These are phyloP conservation scores for Avena sativa DNA, from an alignment of 176 grass and related monocot species.

Conservation along the genomic window DNA sequence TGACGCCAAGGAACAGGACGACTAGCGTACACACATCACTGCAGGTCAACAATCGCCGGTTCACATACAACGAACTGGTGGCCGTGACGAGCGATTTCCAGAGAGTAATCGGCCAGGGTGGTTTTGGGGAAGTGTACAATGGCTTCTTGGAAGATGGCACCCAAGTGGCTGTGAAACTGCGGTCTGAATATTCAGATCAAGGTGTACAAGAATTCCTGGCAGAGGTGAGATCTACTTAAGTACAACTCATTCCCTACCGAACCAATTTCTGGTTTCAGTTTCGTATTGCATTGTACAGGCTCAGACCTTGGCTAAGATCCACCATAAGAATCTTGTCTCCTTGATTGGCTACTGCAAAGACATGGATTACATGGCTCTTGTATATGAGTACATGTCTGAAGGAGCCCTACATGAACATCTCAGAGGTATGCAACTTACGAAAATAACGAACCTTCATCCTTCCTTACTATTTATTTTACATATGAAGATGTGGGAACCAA, in stretches of 20 bases:
- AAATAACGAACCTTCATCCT: no score
- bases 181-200: constrained; percentile 1
- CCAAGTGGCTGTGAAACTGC: not conserved
- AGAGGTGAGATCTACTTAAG: not conserved
- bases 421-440: not conserved
- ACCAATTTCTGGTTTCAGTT: not conserved
- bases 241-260: not conserved
- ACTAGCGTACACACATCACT: not conserved
- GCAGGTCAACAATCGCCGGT: not conserved
- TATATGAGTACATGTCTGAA: constrained; percentile 1
- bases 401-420: not conserved
- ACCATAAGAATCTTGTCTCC: not conserved
- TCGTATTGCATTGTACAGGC: not conserved
- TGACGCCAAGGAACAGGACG: not conserved
- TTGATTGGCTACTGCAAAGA: constrained; percentile 17
- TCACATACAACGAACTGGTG: not conserved
- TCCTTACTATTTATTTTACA: no score
- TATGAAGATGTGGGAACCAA: not conserved
- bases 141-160: constrained; percentile 21
- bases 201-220: not conserved
- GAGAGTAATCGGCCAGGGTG: not conserved
- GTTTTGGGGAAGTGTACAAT: not conserved
- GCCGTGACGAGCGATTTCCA: not conserved
- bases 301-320: constrained; percentile 1
- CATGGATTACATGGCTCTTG: not conserved